Conservation (phyloP, 2,329 filamentous ascomycete genomes). For the Lecanicillium sp. region DNA sequence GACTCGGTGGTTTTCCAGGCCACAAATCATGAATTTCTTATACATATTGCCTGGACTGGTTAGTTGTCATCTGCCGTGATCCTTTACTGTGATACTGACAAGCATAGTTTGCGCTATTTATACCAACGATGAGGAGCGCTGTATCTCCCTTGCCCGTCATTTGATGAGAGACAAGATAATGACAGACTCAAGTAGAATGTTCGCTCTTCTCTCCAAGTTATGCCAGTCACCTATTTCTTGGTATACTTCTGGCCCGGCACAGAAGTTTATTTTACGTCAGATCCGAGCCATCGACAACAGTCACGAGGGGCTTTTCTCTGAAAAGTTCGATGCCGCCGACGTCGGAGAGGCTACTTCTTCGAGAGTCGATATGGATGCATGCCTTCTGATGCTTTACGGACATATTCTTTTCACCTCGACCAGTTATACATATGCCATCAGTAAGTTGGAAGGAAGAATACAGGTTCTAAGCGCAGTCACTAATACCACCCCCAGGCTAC, state of each 20-base stretch:
- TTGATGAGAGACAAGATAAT: constrained; percentile 80
- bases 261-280: constrained; percentile 87
- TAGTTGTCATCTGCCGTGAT: constrained; percentile 19
- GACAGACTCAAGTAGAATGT: constrained; percentile 78
- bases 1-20: constrained; percentile 80
- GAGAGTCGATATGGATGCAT: constrained; percentile 58
- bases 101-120: constrained; percentile 69
- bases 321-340: constrained; percentile 21
- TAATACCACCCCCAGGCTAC: constrained; percentile 50
- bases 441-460: constrained; percentile 32
- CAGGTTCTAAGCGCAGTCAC: background rate
- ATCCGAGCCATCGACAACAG: constrained; percentile 79
- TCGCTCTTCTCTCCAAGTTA: constrained; percentile 69
- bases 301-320: constrained; percentile 19
- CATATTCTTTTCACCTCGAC: constrained; percentile 82
- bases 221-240: constrained; percentile 66
- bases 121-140: constrained; percentile 71
- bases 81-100: constrained; percentile 6
- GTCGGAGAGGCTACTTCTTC: background rate
- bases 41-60: constrained; percentile 73
- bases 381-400: constrained; percentile 80
- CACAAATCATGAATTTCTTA: constrained; percentile 60
- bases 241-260: constrained; percentile 74
- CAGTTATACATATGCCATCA: constrained; percentile 76
- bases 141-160: constrained; percentile 67